Base-by-base conservation (phyloP, 2,329 filamentous ascomycete species). In the Claviceps purpurea region DNA sequence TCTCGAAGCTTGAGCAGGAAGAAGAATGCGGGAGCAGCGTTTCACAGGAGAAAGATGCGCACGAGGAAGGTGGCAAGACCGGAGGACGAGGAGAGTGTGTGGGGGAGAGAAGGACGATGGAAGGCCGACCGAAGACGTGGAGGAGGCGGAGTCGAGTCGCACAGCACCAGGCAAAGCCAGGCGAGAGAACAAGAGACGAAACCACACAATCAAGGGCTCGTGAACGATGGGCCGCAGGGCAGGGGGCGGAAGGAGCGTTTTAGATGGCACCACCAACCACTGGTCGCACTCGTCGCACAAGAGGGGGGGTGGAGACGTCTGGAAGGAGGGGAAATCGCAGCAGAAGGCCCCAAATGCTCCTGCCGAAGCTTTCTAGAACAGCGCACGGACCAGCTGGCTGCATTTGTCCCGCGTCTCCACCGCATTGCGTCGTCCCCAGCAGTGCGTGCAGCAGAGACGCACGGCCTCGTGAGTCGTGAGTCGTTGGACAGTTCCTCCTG, bases 341-440 rank as follows among this genome's bases (percentile, higher is more conserved):
- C 45, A 50, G 40, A 51, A 49, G 49, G 50, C 45, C 47, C 50
- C 41, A 37, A 46, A 37, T 11, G 50, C 51, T 47, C 51, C 30
- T 48, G 53, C 45, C 49, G 58, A 61, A 61, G 56, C 58, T 60
- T 61, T 61, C 58, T 61, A 62, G 60, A 62, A 62, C 46, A 41
- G 54, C 50, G 58, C 59, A 60, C 59, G 51, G 56, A 41, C 55
- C 58, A 56, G 39, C n/a, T 18, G 39, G 37, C 41, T 50, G 51
- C 50, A 51, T 46, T 34, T 50, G 52, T 53, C 52, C 52, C 48
- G 48, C 48, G 47, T 40, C 51, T 34, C 47, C 47, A 49, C 39
- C 40, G 22, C 47, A 42, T 16, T 5, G 26, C 26, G 26, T 30
- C 26, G 26, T 30, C 8, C 26, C 26, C 26, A 30, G 8, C 26